These are phyloP conservation scores for Thelonectria blattea DNA, from an alignment of 2,329 filamentous ascomycete species.

Conservation along the genomic window DNA sequence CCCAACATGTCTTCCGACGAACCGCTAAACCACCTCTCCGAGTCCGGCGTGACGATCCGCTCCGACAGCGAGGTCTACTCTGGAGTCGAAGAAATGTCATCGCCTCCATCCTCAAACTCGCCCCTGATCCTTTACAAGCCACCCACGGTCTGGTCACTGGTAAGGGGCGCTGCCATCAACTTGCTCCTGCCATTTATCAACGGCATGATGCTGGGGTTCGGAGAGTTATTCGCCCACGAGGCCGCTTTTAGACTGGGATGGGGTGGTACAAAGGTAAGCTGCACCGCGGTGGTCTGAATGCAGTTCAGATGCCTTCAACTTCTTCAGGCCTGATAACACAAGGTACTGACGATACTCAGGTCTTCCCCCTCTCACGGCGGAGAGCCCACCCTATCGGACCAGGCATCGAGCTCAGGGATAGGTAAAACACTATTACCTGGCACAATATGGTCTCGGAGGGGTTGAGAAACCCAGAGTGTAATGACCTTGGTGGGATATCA, in stretches of 20 bases:
- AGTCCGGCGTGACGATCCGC: constrained; percentile 77
- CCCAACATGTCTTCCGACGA: constrained; percentile 61
- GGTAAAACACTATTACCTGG: constrained; percentile 62
- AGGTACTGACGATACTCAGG: constrained; percentile 44
- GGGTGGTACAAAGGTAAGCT: constrained; percentile 86
- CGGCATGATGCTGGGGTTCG: constrained; percentile 97
- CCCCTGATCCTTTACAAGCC: constrained; percentile 87
- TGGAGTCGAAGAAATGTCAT: constrained; percentile 66
- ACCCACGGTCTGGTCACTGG: constrained; percentile 82
- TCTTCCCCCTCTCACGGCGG: constrained; percentile 66
- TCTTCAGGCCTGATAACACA: background rate
- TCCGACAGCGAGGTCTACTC: constrained; percentile 87
- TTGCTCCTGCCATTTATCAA: constrained; percentile 95
- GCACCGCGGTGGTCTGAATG: background rate
- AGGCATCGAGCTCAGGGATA: constrained; percentile 79
- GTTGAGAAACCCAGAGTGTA: background rate
- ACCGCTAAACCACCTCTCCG: constrained; percentile 62
- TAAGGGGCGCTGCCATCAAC: constrained; percentile 93
- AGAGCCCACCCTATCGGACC: constrained; percentile 74
- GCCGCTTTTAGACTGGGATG: constrained; percentile 91
- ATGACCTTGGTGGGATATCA: constrained; percentile 1
- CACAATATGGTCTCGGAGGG: constrained; percentile 57
- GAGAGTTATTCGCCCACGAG: constrained; percentile 96
- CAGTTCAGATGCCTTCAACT: background rate
- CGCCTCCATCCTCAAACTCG: constrained; percentile 66